phyloP scores from a whole-genome alignment of 164 flowering plant species.

The Vitis vinifera region DNA sequence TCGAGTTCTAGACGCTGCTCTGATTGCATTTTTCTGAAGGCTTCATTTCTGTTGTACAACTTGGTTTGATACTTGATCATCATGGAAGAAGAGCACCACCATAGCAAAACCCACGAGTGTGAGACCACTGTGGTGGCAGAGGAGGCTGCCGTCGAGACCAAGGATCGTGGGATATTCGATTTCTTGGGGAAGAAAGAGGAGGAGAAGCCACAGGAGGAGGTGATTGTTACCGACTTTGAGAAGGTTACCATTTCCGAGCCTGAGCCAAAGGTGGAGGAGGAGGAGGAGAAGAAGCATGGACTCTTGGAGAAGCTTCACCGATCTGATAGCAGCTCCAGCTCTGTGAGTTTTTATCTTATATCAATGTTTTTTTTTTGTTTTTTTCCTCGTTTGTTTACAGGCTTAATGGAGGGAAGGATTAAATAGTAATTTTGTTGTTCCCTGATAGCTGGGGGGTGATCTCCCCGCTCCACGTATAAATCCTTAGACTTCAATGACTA shows the following conservation, averaged over 20 bases:
- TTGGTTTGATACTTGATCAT: not conserved
- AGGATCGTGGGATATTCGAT: slow-evolving; percentile 71
- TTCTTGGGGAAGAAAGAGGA: slow-evolving; percentile 61
- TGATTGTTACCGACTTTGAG: slow-evolving; percentile 27
- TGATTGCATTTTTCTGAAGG: not conserved
- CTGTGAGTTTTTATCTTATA: slow-evolving; percentile 49
- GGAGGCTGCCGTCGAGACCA: slow-evolving; percentile 29
- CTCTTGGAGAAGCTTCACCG: slow-evolving; percentile 63
- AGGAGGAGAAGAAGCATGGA: slow-evolving; percentile 44
- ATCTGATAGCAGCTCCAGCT: slow-evolving; percentile 66
- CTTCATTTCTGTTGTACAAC: not conserved
- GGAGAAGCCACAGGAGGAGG: slow-evolving; percentile 36
- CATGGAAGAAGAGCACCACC: slow-evolving; percentile 41
- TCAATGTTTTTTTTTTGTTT: not conserved
- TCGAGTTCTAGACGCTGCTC: not conserved
- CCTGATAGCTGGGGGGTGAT: not conserved
- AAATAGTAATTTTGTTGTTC: no score
- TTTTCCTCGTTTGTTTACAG: slow-evolving; percentile 5
- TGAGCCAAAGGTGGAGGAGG: slow-evolving; percentile 13
- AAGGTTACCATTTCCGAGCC: slow-evolving; percentile 31
- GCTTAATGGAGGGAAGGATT: not conserved
- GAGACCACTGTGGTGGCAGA: slow-evolving; percentile 12
- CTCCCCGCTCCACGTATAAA: not conserved
- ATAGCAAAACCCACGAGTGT: slow-evolving; percentile 16
- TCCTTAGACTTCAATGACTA: not conserved